Conservation (phyloP, 73 alveolate genomes). For the Stentor roeselii region DNA sequence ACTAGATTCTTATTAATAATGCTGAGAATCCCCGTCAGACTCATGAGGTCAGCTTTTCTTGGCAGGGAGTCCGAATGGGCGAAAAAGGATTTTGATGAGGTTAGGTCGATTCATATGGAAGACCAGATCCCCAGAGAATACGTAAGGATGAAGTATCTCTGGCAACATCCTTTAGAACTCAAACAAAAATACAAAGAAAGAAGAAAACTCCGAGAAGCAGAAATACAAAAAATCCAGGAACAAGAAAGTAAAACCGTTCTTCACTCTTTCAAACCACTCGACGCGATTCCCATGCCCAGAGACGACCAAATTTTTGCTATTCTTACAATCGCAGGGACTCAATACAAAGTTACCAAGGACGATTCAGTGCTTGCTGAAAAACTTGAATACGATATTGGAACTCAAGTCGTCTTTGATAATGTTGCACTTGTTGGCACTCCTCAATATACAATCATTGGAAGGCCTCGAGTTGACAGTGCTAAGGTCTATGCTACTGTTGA, state of each 20-base stretch:
- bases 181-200: constrained; percentile 34
- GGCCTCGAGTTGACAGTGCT: constrained; percentile 73
- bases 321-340: constrained; percentile 43
- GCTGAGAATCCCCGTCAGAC: not conserved
- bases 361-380: constrained; percentile 56
- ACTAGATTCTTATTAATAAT: too few species aligned
- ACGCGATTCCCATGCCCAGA: constrained; percentile 41
- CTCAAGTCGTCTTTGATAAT: constrained; percentile 53
- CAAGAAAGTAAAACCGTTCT: constrained; percentile 24
- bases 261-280: constrained; percentile 26
- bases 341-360: constrained; percentile 66
- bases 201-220: constrained; percentile 28
- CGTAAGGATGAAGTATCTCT: constrained; percentile 28
- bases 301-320: constrained; percentile 59
- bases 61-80: constrained; percentile 13
- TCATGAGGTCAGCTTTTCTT: not conserved
- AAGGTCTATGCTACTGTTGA: constrained; percentile 68
- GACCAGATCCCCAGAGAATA: not conserved
- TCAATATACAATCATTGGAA: constrained; percentile 72
- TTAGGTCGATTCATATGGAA: constrained; percentile 7
- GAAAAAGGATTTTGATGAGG: constrained; percentile 15
- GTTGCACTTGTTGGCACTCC: constrained; percentile 71
- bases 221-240: constrained; percentile 29
- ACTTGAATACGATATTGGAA: constrained; percentile 52
- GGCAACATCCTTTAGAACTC: constrained; percentile 55